Evolutionary conservation across 2,329 filamentous ascomycete genomes (phyloP).

Genomic region (Aspergillus chevalieri): DNA sequence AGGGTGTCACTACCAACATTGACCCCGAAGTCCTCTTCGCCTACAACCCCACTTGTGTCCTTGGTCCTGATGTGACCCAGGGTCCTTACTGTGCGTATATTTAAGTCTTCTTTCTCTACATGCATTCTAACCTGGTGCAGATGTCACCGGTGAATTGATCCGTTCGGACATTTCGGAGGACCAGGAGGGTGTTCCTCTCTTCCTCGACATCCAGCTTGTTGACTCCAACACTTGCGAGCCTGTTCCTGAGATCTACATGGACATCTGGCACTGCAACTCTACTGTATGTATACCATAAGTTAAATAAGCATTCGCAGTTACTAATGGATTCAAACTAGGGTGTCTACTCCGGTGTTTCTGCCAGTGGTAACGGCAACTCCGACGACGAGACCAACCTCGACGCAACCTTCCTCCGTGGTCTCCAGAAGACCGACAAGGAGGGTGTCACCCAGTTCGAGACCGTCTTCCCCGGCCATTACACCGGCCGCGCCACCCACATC

Average conservation of each 20-base stretch:
- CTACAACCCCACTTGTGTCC: slow-evolving; percentile 38
- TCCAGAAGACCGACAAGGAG: slow-evolving; percentile 37
- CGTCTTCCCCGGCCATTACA: slow-evolving; percentile 44
- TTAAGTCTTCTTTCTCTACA: too few species aligned
- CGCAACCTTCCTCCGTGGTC: slow-evolving; percentile 41
- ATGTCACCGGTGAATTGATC: slow-evolving; percentile 34
- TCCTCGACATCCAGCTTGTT: slow-evolving; percentile 37
- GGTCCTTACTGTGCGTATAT: slow-evolving; percentile 45
- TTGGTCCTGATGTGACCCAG: slow-evolving; percentile 50
- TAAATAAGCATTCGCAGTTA: background rate
- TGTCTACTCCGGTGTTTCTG: slow-evolving; percentile 35
- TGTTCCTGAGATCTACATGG: slow-evolving; percentile 28
- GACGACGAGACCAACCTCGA: slow-evolving; percentile 36
- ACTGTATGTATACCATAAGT: slow-evolving; percentile 17
- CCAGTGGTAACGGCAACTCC: slow-evolving; percentile 31
- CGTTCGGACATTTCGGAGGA: slow-evolving; percentile 32
- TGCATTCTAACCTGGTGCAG: slow-evolving; percentile 5
- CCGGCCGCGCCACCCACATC: slow-evolving; percentile 31
- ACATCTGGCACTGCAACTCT: slow-evolving; percentile 39
- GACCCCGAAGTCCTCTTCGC: slow-evolving; percentile 23
- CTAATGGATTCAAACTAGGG: slow-evolving; percentile 15
- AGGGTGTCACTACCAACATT: slow-evolving; percentile 14
- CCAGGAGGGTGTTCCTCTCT: slow-evolving; percentile 34
- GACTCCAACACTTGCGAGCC: slow-evolving; percentile 39
- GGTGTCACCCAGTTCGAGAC: slow-evolving; percentile 41